These are phyloP conservation scores for Fraxinus albicans DNA, from an alignment of 305 asterid genomes.

Conservation along the genomic window DNA sequence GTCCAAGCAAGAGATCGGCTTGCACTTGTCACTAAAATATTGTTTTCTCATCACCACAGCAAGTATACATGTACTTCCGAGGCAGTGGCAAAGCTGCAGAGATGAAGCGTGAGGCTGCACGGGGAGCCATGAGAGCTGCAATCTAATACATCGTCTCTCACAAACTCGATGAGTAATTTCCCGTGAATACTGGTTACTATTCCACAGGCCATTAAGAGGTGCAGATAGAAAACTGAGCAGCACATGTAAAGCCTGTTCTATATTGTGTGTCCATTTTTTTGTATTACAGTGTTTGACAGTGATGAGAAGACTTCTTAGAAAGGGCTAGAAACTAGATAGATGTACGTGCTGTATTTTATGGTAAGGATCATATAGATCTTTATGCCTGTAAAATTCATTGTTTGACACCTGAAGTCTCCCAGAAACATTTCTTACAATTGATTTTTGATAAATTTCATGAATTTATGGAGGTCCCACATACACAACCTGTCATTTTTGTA, in stretches of 20 bases:
- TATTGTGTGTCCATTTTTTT: constrained; percentile 17
- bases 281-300: background rate
- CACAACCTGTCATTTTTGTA: background rate
- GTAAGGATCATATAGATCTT: background rate
- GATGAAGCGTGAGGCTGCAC: constrained; percentile 77
- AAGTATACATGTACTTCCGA: constrained; percentile 91
- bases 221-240: background rate
- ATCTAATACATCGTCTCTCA: constrained; percentile 23
- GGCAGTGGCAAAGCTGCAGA: constrained; percentile 90
- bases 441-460: background rate
- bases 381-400: constrained; percentile 20
- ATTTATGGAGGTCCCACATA: background rate
- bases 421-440: background rate
- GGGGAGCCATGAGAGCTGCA: constrained; percentile 74
- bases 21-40: background rate
- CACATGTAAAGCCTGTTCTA: background rate
- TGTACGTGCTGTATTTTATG: background rate
- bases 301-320: background rate
- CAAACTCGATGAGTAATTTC: background rate
- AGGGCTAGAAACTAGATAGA: constrained; percentile 7
- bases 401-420: constrained; percentile 1
- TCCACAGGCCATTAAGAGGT: background rate
- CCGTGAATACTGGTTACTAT: background rate
- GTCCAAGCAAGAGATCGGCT: background rate
- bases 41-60: constrained; percentile 46